A percentile compares a stretch with the other conserved stretches of the same genome.
Evolutionary conservation across 768 basidiomycete species (phyloP).

Genomic region (Lentinula aciculospora): DNA sequence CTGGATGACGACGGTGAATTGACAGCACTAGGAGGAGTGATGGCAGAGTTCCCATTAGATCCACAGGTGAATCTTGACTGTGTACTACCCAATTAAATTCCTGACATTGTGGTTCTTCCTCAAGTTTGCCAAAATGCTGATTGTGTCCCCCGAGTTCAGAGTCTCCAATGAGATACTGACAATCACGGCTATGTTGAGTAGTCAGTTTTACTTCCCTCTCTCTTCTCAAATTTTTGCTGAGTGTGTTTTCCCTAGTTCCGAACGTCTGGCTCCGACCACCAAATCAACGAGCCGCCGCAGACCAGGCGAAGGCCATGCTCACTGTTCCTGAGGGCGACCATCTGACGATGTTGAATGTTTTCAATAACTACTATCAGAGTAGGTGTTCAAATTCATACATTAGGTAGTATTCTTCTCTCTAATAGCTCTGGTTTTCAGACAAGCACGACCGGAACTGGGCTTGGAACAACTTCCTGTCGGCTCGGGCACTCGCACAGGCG

Average conservation of each 20-base stretch:
- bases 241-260: slow-evolving; percentile 48
- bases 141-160: slow-evolving; percentile 89
- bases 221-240: not conserved
- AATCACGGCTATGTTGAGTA: slow-evolving; percentile 92
- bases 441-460: slow-evolving; percentile 81
- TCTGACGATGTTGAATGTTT: slow-evolving; percentile 90
- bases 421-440: too few relatives aligned
- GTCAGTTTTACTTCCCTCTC: slow-evolving; percentile 32
- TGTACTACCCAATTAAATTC: not conserved
- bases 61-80: slow-evolving; percentile 62
- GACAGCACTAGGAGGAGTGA: slow-evolving; percentile 79
- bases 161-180: slow-evolving; percentile 96
- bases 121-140: slow-evolving; percentile 88
- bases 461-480: slow-evolving; percentile 85
- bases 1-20: slow-evolving; percentile 92
- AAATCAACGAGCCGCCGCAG: slow-evolving; percentile 85
- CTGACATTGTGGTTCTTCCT: not conserved
- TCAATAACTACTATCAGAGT: slow-evolving; percentile 88
- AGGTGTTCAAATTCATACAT: slow-evolving; percentile 23
- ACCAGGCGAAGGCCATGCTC: slow-evolving; percentile 83
- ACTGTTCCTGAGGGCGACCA: slow-evolving; percentile 97
- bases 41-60: slow-evolving; percentile 99
- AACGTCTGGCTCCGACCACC: slow-evolving; percentile 93
- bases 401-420: too few relatives aligned
- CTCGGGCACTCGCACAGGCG: slow-evolving; percentile 79